These are phyloP conservation scores for Oryza rufipogon DNA, from an alignment of 176 grass and related monocot genomes.

Conservation along the genomic window DNA sequence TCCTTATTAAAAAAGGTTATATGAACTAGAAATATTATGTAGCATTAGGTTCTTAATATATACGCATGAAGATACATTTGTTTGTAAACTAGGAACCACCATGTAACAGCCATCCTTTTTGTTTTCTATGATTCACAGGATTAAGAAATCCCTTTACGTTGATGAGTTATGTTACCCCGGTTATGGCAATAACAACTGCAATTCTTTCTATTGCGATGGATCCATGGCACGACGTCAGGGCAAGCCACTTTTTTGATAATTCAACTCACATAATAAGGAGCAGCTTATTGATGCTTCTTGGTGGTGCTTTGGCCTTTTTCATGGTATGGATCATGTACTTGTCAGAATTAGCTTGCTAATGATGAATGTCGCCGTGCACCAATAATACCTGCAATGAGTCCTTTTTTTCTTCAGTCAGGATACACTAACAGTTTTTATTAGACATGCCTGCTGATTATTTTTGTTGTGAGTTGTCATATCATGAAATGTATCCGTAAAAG, in stretches of 20 bases:
- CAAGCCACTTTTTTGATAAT: constrained; percentile 84
- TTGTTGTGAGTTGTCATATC: neutral
- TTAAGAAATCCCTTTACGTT: constrained; percentile 84
- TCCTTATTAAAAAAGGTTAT: neutral
- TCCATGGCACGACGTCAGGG: constrained; percentile 82
- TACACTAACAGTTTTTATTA: neutral
- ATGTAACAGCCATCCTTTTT: neutral
- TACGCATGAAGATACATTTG: neutral
- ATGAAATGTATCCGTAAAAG: constrained; percentile 16
- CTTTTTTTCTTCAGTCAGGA: neutral
- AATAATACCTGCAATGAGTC: neutral
- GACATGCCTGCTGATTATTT: constrained; percentile 2
- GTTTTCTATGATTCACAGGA: constrained; percentile 52
- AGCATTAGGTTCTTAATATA: constrained; percentile 6
- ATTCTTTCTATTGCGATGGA: constrained; percentile 83
- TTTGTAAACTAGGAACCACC: neutral
- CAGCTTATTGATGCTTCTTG: constrained; percentile 74
- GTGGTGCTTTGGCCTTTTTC: constrained; percentile 79
- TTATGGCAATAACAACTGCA: constrained; percentile 90
- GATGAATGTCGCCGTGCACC: neutral
- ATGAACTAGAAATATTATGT: constrained; percentile 11
- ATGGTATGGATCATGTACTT: constrained; percentile 67
- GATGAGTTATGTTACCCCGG: constrained; percentile 93
- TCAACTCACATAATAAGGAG: constrained; percentile 72
- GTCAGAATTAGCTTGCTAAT: neutral